phyloP scores from a whole-genome alignment of 441 rosid species.

The Melastoma candidum region DNA sequence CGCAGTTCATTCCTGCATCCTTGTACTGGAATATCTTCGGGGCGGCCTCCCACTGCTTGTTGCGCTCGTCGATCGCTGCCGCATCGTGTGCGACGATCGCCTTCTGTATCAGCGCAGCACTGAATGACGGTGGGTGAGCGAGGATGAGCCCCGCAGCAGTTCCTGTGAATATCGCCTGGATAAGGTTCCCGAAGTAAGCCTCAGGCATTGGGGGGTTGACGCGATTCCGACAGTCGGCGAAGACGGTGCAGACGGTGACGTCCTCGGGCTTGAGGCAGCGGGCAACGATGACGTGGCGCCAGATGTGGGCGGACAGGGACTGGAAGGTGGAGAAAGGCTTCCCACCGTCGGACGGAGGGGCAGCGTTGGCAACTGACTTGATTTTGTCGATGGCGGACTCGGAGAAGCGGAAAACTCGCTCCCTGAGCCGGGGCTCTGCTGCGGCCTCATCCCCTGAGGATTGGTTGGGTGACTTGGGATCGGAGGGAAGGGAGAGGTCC shows the following conservation, averaged over 20 bases:
- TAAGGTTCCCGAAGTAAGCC: conserved; percentile 71
- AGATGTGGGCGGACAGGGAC: conserved; percentile 59
- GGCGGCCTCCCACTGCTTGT: conserved; percentile 66
- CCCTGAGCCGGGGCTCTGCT: conserved; percentile 31
- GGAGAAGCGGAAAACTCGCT: conserved; percentile 61
- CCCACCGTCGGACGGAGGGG: conserved; percentile 33
- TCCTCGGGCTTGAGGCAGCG: conserved; percentile 74
- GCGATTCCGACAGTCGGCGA: conserved; percentile 85
- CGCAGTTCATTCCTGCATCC: conserved; percentile 87
- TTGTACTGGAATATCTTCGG: conserved; percentile 79
- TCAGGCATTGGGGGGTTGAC: conserved; percentile 82
- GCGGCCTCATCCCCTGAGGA: background rate
- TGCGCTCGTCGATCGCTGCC: conserved; percentile 50
- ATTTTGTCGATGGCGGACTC: conserved; percentile 51
- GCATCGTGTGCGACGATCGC: conserved; percentile 63
- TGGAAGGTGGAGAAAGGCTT: conserved; percentile 87
- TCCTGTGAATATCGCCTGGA: conserved; percentile 80
- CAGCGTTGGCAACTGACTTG: conserved; percentile 51
- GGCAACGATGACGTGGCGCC: conserved; percentile 86
- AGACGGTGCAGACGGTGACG: conserved; percentile 68
- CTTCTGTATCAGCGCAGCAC: conserved; percentile 60
- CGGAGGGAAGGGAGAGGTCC: conserved; percentile 35
- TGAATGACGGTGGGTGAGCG: conserved; percentile 51
- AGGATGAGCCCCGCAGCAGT: conserved; percentile 56
- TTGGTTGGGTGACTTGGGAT: conserved; percentile 22